Conservation (phyloP, 2,329 filamentous ascomycete species). For the Rhinocladiella similis region DNA sequence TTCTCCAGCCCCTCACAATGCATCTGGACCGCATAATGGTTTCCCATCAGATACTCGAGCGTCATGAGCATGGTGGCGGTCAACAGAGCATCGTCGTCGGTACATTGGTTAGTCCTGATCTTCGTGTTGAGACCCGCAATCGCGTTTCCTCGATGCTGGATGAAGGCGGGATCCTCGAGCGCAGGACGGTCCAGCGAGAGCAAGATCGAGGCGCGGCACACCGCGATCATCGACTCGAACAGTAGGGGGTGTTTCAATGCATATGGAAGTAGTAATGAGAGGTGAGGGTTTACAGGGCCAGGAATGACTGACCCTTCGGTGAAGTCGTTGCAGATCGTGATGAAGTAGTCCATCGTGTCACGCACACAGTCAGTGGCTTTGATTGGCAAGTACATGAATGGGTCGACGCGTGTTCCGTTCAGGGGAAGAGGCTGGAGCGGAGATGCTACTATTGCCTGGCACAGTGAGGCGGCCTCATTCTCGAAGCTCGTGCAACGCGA, state of each 20-base stretch:
- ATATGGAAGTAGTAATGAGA: constrained; percentile 26
- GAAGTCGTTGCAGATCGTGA: constrained; percentile 19
- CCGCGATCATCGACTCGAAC: constrained; percentile 28
- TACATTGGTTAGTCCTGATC: constrained; percentile 12
- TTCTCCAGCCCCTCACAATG: constrained; percentile 24
- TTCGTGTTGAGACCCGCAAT: constrained; percentile 21
- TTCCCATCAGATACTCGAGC: constrained; percentile 25
- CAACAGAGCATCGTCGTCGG: constrained; percentile 22
- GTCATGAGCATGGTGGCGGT: constrained; percentile 28
- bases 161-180: constrained; percentile 24
- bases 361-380: constrained; percentile 21
- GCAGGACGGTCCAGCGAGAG: constrained; percentile 21
- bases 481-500: background rate
- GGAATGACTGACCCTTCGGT: background rate
- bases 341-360: constrained; percentile 24
- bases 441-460: background rate
- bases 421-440: constrained; percentile 21
- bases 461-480: background rate
- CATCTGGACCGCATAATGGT: constrained; percentile 22
- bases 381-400: constrained; percentile 23
- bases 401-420: constrained; percentile 23
- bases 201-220: constrained; percentile 26
- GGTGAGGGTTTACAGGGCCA: constrained; percentile 22
- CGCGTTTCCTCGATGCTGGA: constrained; percentile 26
- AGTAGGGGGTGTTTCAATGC: constrained; percentile 23